These are phyloP conservation scores for Saccharomyces uvarum DNA, from an alignment of 1,139 yeast species.

Conservation along the genomic window DNA sequence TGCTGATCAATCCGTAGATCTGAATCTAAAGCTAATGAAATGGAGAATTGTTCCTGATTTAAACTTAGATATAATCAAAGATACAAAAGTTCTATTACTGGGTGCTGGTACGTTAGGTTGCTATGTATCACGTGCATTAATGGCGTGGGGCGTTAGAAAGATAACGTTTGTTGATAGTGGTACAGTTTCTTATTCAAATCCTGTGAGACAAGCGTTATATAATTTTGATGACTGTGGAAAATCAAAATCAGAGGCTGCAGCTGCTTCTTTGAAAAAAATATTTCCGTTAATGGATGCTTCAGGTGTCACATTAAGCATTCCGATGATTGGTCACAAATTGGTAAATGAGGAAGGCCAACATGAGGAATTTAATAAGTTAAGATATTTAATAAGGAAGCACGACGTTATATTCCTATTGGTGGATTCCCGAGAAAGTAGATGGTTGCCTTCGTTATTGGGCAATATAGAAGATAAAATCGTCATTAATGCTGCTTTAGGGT, in stretches of 20 bases:
- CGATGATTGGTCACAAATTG: constrained; percentile 92
- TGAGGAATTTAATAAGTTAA: constrained; percentile 46
- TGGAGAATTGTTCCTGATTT: constrained; percentile 90
- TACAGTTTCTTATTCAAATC: constrained; percentile 80
- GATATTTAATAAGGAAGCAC: constrained; percentile 51
- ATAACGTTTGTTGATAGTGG: constrained; percentile 90
- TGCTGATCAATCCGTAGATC: constrained; percentile 86
- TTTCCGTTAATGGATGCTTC: constrained; percentile 66
- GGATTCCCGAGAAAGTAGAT: constrained; percentile 92
- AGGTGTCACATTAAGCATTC: constrained; percentile 67
- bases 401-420: constrained; percentile 74
- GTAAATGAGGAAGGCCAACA: constrained; percentile 45
- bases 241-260: constrained; percentile 70
- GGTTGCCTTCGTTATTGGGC: constrained; percentile 88
- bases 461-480: constrained; percentile 60
- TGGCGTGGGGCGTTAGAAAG: constrained; percentile 89
- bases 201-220: constrained; percentile 88
- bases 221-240: constrained; percentile 67
- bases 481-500: constrained; percentile 89
- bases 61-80: constrained; percentile 55
- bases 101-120: constrained; percentile 97
- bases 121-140: constrained; percentile 71
- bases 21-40: constrained; percentile 85
- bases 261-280: constrained; percentile 57
- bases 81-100: constrained; percentile 60